Evolutionary conservation across 192 early-diverging fungal genomes (phyloP).

Genomic region (Backusella morwellensis): DNA sequence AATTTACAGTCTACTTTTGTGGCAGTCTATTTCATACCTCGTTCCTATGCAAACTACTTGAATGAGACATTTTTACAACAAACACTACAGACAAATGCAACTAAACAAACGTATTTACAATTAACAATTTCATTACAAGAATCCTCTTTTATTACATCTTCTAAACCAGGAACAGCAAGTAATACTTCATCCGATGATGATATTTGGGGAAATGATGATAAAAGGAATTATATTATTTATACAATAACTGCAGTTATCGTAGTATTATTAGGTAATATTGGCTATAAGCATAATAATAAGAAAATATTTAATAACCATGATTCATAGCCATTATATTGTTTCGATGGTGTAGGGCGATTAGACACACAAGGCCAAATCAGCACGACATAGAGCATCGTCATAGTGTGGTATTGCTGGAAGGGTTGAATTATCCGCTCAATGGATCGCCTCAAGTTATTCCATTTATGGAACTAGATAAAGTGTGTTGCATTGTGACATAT

Average conservation of each 20-base stretch:
- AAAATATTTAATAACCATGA: not conserved
- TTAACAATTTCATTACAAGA: conserved; percentile 14
- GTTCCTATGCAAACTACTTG: conserved; percentile 2
- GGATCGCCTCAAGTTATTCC: not conserved
- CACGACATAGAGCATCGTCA: not conserved
- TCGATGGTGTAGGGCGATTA: not conserved
- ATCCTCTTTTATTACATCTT: not conserved
- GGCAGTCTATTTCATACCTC: conserved; percentile 30
- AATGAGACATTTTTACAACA: not conserved
- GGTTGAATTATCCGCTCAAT: not conserved
- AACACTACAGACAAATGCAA: not conserved
- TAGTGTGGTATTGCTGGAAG: not conserved
- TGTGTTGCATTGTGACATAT: conserved; percentile 19
- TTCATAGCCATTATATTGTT: not conserved
- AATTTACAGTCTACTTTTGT: conserved; percentile 4
- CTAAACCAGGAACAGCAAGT: not conserved
- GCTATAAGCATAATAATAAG: not conserved
- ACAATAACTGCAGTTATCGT: not conserved
- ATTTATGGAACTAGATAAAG: conserved; percentile 21
- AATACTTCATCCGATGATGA: not conserved
- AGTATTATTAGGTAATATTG: not conserved
- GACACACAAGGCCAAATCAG: not conserved
- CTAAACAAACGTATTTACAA: conserved; percentile 17
- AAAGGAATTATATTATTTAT: conserved; percentile 9
- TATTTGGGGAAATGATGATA: not conserved